These are phyloP conservation scores for Nemania abortiva DNA, from an alignment of 2,329 filamentous ascomycete species.

Conservation along the genomic window DNA sequence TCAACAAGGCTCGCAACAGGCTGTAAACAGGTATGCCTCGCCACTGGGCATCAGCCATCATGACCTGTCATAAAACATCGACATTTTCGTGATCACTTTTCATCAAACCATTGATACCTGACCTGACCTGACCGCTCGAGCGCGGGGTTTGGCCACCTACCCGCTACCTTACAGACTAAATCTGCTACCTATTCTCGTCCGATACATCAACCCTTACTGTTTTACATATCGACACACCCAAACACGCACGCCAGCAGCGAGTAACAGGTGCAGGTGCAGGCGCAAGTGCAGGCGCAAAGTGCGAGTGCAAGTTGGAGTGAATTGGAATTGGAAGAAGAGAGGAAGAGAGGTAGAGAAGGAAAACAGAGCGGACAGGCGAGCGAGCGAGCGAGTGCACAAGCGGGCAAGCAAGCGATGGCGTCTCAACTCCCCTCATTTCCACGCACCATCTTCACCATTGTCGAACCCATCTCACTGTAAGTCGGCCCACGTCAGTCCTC, in stretches of 20 bases:
- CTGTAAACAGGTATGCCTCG: neutral
- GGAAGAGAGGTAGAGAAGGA: neutral
- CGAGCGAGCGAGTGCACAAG: too few species aligned
- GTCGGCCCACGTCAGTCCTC: slow-evolving; percentile 40
- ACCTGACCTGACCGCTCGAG: neutral
- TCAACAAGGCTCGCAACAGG: neutral
- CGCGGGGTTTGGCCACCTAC: neutral
- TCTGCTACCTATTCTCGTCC: too few species aligned
- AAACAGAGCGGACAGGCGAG: neutral
- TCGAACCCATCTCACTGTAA: slow-evolving; percentile 78
- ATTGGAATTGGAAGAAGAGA: neutral
- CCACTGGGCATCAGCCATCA: neutral
- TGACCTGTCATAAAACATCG: neutral
- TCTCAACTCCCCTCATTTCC: slow-evolving; percentile 73
- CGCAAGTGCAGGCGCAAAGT: neutral
- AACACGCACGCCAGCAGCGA: neutral
- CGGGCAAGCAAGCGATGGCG: slow-evolving; percentile 61
- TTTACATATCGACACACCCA: neutral
- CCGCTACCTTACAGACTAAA: too few species aligned
- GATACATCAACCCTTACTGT: too few species aligned
- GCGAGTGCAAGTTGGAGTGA: neutral
- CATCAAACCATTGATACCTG: neutral
- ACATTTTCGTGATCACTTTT: neutral
- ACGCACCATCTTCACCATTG: slow-evolving; percentile 73
- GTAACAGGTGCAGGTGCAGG: neutral